phyloP scores from a whole-genome alignment of 1,284 basidiomycete species.

The Fomitiporia mediterranea region DNA sequence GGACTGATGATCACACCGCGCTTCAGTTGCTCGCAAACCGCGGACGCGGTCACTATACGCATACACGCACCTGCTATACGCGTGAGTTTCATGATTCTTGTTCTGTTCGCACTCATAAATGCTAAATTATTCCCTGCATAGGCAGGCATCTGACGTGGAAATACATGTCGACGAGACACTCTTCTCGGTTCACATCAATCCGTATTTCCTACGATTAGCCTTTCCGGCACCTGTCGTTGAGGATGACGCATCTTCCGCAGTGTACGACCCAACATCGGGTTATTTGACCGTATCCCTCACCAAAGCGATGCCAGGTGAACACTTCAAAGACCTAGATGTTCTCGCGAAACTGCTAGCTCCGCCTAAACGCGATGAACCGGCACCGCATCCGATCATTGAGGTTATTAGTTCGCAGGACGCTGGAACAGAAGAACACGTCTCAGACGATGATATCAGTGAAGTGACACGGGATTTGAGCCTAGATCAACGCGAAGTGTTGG shows the following conservation, averaged over 20 bases:
- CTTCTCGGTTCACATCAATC: constrained; percentile 71
- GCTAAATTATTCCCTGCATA: constrained; percentile 28
- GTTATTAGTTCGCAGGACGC: constrained; percentile 44
- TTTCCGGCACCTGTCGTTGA: constrained; percentile 51
- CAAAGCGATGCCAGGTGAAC: constrained; percentile 59
- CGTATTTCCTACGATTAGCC: constrained; percentile 75
- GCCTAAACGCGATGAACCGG: constrained; percentile 36
- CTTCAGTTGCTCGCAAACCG: constrained; percentile 71
- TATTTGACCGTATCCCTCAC: constrained; percentile 65
- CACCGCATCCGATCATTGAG: constrained; percentile 53
- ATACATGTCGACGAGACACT: constrained; percentile 67
- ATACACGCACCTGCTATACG: constrained; percentile 75
- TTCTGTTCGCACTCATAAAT: constrained; percentile 12
- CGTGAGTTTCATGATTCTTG: constrained; percentile 41
- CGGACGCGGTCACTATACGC: constrained; percentile 49
- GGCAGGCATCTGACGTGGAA: constrained; percentile 73
- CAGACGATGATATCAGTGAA: constrained; percentile 37
- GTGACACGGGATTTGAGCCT: constrained; percentile 40
- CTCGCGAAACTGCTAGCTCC: constrained; percentile 71
- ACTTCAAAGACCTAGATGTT: constrained; percentile 71
- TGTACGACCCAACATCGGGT: constrained; percentile 68
- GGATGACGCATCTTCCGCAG: constrained; percentile 64
- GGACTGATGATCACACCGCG: constrained; percentile 70
- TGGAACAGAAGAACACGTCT: constrained; percentile 22
- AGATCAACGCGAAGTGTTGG: constrained; percentile 44